These are phyloP conservation scores for Hortiboletus campestris DNA, from an alignment of 768 basidiomycete species.

Conservation along the genomic window DNA sequence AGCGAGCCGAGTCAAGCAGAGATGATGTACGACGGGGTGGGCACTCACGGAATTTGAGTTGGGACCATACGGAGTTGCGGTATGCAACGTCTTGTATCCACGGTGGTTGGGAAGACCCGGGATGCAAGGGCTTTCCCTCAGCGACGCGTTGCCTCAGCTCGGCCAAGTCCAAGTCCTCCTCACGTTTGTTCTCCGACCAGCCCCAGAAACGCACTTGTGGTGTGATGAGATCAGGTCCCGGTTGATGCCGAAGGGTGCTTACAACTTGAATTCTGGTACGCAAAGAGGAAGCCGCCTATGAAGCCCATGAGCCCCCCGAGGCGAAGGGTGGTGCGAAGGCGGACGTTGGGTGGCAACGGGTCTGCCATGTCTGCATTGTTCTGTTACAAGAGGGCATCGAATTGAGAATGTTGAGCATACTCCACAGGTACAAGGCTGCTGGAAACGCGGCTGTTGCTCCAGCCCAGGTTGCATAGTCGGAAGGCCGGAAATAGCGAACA, in stretches of 20 bases:
- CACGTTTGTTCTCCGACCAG: conserved; percentile 85
- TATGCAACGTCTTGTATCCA: conserved; percentile 88
- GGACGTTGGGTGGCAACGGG: conserved; percentile 35
- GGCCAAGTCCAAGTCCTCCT: conserved; percentile 70
- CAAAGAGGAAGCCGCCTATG: conserved; percentile 86
- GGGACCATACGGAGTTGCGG: conserved; percentile 89
- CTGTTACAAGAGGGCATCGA: conserved; percentile 5
- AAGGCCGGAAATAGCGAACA: conserved; percentile 81
- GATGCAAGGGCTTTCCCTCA: conserved; percentile 85
- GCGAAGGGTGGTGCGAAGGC: conserved; percentile 40
- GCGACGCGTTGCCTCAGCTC: conserved; percentile 75
- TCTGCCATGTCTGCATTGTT: conserved; percentile 45
- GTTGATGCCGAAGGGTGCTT: conserved; percentile 30
- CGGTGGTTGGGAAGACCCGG: conserved; percentile 72
- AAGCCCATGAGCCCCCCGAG: conserved; percentile 80
- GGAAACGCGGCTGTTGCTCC: conserved; percentile 80
- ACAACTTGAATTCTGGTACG: conserved; percentile 91
- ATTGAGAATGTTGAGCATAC: conserved; percentile 43
- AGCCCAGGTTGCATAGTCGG: conserved; percentile 86
- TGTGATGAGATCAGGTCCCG: conserved; percentile 13
- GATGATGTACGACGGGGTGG: conserved; percentile 2
- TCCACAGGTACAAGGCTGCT: conserved; percentile 74
- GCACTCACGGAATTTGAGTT: conserved; percentile 85
- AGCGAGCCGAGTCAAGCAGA: conserved; percentile 13
- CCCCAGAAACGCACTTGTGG: conserved; percentile 88